Evolutionary conservation across 345 rosid genomes (phyloP).

Genomic region (Raphanus raphanistrum): DNA sequence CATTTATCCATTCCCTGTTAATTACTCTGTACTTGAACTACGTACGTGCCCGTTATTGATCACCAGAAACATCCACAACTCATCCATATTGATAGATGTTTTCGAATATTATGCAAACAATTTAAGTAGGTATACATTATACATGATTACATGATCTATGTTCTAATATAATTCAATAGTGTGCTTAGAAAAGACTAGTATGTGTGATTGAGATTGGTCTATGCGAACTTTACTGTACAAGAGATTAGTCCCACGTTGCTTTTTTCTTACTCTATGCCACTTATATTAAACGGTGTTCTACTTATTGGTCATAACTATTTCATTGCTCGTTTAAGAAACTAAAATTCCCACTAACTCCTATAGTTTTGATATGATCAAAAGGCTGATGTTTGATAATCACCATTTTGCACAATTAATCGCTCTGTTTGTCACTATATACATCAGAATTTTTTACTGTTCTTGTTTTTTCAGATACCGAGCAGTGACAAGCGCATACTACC

Average conservation of each 20-base stretch:
- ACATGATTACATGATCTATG: not conserved
- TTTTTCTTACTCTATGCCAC: not conserved
- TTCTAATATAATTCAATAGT: not conserved
- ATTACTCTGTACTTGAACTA: not conserved
- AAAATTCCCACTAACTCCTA: not conserved
- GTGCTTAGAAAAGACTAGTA: not conserved
- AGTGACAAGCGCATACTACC: constrained; percentile 3
- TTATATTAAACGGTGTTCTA: too few species aligned
- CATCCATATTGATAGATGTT: not conserved
- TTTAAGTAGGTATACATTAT: not conserved
- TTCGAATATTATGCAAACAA: not conserved
- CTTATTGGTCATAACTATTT: not conserved
- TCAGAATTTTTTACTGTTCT: not conserved
- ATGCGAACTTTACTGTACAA: not conserved
- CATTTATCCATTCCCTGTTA: not conserved
- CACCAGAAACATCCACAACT: not conserved
- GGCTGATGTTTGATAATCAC: not conserved
- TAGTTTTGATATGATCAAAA: not conserved
- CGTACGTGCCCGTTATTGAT: not conserved
- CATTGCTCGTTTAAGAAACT: not conserved
- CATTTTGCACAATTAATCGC: not conserved
- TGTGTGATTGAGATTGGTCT: not conserved
- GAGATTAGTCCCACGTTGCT: not conserved
- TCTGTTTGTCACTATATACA: not conserved
- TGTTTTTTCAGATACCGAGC: not conserved